Base-by-base conservation (phyloP, 768 basidiomycete genomes). In the Hortiboletus campestris region DNA sequence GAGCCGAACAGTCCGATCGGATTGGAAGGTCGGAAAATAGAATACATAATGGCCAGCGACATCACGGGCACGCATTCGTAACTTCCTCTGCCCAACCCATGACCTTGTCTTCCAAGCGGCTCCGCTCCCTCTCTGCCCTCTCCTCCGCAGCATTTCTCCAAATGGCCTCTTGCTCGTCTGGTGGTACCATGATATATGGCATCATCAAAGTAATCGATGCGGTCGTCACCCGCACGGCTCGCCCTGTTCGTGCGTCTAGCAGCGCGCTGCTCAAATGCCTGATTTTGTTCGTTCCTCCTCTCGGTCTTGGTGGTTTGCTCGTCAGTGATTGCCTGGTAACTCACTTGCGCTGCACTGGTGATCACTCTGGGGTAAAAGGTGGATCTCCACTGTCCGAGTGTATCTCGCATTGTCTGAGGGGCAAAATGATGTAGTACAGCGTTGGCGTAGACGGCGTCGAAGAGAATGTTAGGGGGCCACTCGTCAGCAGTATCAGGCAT, bases 401-500 rank as follows among this genome's bases (percentile, higher is more conserved):
- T 6, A 13, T 54, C 32, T 8, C 0, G 11, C 38, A 58, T 6
- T 7, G 6, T 6, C 35, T 28, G 32, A 25, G 44, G 3, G 19
- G 22, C 22, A 32, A 58, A 58, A 20, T 51, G 38, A 13, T 2
- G 12, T 2, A 55, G 6, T 19, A 58, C 12, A 11, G 44, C 39
- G 3, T 7, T 11, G 4, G 22, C 53, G 12, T 58, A 58, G 20
- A 58, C 44, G 5, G 34, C 48, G 13, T 57, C 50, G 10, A 57
- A 57, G 6, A 57, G 46, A 48, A 52, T 45, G 5, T 47, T 40
- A 17, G 56, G 57, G 9, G 57, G 57, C 49, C 39, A 55, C 2
- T 28, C 5, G 38, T 45, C 40, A 22, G 38, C 22, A 28, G 29
- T 11, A 36, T 29, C 13, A 34, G 44, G 36, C 29, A 50, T 46